These are phyloP conservation scores for Vigna radiata DNA, from an alignment of 306 rosid species.

Conservation along the genomic window DNA sequence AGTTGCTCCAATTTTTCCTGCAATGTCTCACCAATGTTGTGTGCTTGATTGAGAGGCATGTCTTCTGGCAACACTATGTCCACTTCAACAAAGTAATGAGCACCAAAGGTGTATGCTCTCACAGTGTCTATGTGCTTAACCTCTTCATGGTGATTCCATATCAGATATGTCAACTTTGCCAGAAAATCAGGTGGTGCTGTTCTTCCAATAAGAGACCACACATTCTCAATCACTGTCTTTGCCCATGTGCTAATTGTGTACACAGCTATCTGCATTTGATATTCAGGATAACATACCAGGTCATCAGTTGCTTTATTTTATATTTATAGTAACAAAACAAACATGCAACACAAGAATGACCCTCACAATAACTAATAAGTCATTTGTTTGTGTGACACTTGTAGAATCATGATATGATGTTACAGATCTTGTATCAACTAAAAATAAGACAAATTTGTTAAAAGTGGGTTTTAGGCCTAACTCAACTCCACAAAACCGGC, in stretches of 20 bases:
- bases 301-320: not conserved
- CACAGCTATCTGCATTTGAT: slow-evolving; percentile 59
- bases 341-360: not conserved
- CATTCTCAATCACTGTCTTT: slow-evolving; percentile 71
- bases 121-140: slow-evolving; percentile 68
- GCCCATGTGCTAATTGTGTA: slow-evolving; percentile 71
- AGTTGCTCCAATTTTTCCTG: slow-evolving; percentile 67
- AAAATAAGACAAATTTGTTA: too few relatives aligned
- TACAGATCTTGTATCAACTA: too few relatives aligned
- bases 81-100: slow-evolving; percentile 68
- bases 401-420: too few relatives aligned
- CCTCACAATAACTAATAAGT: too few relatives aligned
- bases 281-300: not conserved
- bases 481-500: too few relatives aligned
- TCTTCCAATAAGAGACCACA: slow-evolving; percentile 58
- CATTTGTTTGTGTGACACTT: too few relatives aligned
- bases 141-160: slow-evolving; percentile 72
- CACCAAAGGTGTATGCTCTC: slow-evolving; percentile 71
- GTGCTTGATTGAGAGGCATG: slow-evolving; percentile 60
- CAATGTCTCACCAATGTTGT: slow-evolving; percentile 66
- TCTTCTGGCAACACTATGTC: slow-evolving; percentile 66
- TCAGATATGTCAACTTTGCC: slow-evolving; percentile 60
- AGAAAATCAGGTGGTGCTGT: slow-evolving; percentile 69
- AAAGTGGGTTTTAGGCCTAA: too few relatives aligned
- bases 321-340: not conserved